These are phyloP conservation scores for Arthrobotrys pseudoclavata DNA, from an alignment of 2,329 filamentous ascomycete species.

Conservation along the genomic window DNA sequence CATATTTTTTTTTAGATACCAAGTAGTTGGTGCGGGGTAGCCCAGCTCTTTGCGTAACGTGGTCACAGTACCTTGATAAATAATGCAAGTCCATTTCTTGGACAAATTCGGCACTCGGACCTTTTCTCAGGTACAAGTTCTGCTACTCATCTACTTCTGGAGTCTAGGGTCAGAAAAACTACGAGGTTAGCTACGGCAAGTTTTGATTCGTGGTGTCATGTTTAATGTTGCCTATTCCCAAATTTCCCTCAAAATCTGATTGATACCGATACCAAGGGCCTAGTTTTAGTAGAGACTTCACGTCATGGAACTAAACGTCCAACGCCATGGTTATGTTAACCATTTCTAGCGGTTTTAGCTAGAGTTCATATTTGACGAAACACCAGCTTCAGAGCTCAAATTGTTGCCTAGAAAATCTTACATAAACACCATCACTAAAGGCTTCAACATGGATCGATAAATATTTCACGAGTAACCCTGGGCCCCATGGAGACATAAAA, in stretches of 20 bases:
- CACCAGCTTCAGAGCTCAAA: not conserved
- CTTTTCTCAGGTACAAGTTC: constrained; percentile 5
- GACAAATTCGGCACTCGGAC: constrained; percentile 1
- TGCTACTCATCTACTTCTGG: not conserved
- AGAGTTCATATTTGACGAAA: constrained; percentile 25
- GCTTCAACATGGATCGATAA: not conserved
- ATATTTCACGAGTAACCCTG: not conserved
- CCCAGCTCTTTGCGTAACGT: constrained; percentile 46
- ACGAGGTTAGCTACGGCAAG: constrained; percentile 3
- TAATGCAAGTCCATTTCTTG: constrained; percentile 13
- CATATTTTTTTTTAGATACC: constrained; percentile 23
- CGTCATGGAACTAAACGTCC: constrained; percentile 35
- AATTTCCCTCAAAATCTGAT: constrained; percentile 23
- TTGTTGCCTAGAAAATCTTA: constrained; percentile 25
- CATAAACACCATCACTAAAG: constrained; percentile 2
- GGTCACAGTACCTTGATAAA: constrained; percentile 42
- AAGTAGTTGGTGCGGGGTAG: constrained; percentile 39
- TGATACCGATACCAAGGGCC: constrained; percentile 10
- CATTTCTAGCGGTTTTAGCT: constrained; percentile 14
- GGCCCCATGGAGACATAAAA: not conserved
- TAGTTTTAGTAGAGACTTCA: not conserved
- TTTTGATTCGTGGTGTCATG: constrained; percentile 10
- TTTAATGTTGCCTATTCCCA: constrained; percentile 9
- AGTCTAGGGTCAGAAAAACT: constrained; percentile 22
- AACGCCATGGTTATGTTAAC: constrained; percentile 3